These are phyloP conservation scores for Vachellia collinsii DNA, from an alignment of 306 rosid genomes.

Conservation along the genomic window DNA sequence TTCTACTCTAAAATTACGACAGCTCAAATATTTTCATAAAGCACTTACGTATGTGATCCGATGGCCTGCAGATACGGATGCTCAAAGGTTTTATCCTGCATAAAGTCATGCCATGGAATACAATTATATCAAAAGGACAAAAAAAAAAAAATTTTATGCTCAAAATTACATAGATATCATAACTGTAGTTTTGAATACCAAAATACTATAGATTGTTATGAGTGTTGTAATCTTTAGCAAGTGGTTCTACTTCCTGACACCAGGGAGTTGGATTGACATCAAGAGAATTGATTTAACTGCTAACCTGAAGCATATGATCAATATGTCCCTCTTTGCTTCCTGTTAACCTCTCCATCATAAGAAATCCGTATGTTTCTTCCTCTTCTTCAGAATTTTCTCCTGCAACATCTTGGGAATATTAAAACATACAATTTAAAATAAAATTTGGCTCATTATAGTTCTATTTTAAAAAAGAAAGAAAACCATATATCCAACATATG, in stretches of 20 bases:
- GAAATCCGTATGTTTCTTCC: slow-evolving; percentile 74
- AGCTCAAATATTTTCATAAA: neutral
- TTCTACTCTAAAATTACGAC: neutral
- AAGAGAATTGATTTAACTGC: slow-evolving; percentile 30
- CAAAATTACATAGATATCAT: neutral
- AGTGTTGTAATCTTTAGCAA: slow-evolving; percentile 19
- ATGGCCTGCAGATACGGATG: slow-evolving; percentile 89
- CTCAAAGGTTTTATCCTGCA: slow-evolving; percentile 95
- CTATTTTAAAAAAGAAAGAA: slow-evolving; percentile 17
- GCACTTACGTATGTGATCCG: slow-evolving; percentile 88
- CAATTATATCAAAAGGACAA: neutral
- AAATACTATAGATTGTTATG: neutral
- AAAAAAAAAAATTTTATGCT: neutral
- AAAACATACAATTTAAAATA: slow-evolving; percentile 13
- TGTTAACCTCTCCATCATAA: slow-evolving; percentile 84
- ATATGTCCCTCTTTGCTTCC: slow-evolving; percentile 80
- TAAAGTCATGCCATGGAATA: neutral
- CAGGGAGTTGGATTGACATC: slow-evolving; percentile 21
- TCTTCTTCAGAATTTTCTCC: slow-evolving; percentile 60
- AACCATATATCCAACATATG: slow-evolving; percentile 12
- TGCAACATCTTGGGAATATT: slow-evolving; percentile 36
- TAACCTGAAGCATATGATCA: slow-evolving; percentile 95
- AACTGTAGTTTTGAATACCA: slow-evolving; percentile 14
- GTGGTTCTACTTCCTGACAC: slow-evolving; percentile 22
- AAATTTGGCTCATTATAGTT: slow-evolving; percentile 14